Percentiles rank a stretch among this genome's conserved stretches.
These are phyloP conservation scores for Saccharomycopsis crataegensis DNA, from an alignment of 1,139 yeast species.

Conservation along the genomic window DNA sequence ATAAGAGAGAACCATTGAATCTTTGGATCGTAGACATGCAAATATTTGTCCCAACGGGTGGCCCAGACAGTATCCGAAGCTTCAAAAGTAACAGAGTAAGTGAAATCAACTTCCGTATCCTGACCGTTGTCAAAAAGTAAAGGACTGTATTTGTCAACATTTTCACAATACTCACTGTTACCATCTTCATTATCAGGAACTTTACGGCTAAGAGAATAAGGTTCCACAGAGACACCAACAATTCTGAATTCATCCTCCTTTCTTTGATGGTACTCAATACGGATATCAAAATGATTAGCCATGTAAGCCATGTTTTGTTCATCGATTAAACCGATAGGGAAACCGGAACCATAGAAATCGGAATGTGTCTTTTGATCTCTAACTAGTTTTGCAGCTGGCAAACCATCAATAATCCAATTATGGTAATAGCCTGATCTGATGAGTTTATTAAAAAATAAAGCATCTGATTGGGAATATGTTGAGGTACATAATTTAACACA, in stretches of 20 bases:
- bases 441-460: slow-evolving; percentile 66
- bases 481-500: slow-evolving; percentile 62
- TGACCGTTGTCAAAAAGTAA: slow-evolving; percentile 36
- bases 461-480: slow-evolving; percentile 54
- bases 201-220: slow-evolving; percentile 51
- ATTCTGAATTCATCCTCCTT: slow-evolving; percentile 67
- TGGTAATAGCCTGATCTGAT: slow-evolving; percentile 78
- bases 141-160: slow-evolving; percentile 29
- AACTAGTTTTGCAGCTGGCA: slow-evolving; percentile 73
- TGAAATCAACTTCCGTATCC: slow-evolving; percentile 42
- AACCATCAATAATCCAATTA: slow-evolving; percentile 92
- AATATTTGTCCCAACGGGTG: slow-evolving; percentile 96
- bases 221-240: slow-evolving; percentile 80
- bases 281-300: slow-evolving; percentile 73
- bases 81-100: slow-evolving; percentile 59
- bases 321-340: slow-evolving; percentile 66
- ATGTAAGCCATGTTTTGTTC: slow-evolving; percentile 41
- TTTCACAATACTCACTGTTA: slow-evolving; percentile 30
- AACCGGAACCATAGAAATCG: slow-evolving; percentile 71
- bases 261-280: slow-evolving; percentile 75
- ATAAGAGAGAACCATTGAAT: slow-evolving; percentile 93
- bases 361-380: slow-evolving; percentile 50
- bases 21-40: slow-evolving; percentile 85
- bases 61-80: slow-evolving; percentile 85
- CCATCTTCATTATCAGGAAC: slow-evolving; percentile 23